Percentiles rank a stretch among this genome's conserved stretches.
Evolutionary conservation across 257 asterid genomes (phyloP).

Genomic region (Leptodermis oblonga): DNA sequence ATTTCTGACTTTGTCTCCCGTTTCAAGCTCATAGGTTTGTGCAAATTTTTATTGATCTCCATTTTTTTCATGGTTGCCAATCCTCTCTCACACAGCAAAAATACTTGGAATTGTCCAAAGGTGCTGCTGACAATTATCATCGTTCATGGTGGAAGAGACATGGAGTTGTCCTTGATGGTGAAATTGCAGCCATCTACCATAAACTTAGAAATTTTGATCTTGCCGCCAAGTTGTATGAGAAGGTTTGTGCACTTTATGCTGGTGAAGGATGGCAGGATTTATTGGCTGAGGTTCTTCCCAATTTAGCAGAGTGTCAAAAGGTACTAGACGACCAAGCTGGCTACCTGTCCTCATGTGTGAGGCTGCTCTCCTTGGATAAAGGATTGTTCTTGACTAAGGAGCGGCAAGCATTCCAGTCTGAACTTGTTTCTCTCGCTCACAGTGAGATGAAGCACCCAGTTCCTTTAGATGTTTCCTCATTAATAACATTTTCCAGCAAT

Average conservation of each 20-base stretch:
- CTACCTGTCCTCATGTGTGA: slow-evolving; percentile 94
- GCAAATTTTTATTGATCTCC: slow-evolving; percentile 1
- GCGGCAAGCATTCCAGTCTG: slow-evolving; percentile 92
- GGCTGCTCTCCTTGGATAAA: slow-evolving; percentile 81
- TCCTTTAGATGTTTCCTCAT: slow-evolving; percentile 92
- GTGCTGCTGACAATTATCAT: slow-evolving; percentile 96
- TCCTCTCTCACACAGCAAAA: slow-evolving; percentile 51
- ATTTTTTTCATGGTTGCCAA: neutral
- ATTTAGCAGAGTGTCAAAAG: slow-evolving; percentile 95
- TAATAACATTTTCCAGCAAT: slow-evolving; percentile 87
- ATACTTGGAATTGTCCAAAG: slow-evolving; percentile 85
- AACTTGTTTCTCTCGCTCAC: slow-evolving; percentile 92
- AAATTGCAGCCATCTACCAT: slow-evolving; percentile 87
- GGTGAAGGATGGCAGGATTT: slow-evolving; percentile 99
- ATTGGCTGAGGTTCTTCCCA: slow-evolving; percentile 93
- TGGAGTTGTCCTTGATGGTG: slow-evolving; percentile 99
- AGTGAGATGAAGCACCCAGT: slow-evolving; percentile 95
- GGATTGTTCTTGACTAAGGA: slow-evolving; percentile 79
- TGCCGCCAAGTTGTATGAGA: slow-evolving; percentile 92
- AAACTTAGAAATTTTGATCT: slow-evolving; percentile 74
- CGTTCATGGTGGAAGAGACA: slow-evolving; percentile 99
- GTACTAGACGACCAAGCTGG: slow-evolving; percentile 93
- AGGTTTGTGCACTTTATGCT: slow-evolving; percentile 98
- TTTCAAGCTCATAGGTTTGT: slow-evolving; percentile 1
- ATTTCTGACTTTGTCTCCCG: neutral